Evolutionary conservation across 495 filamentous ascomycete genomes (phyloP), one percentile per base, ranked within the genome.

Genomic region (Penicillium ucsense): DNA sequence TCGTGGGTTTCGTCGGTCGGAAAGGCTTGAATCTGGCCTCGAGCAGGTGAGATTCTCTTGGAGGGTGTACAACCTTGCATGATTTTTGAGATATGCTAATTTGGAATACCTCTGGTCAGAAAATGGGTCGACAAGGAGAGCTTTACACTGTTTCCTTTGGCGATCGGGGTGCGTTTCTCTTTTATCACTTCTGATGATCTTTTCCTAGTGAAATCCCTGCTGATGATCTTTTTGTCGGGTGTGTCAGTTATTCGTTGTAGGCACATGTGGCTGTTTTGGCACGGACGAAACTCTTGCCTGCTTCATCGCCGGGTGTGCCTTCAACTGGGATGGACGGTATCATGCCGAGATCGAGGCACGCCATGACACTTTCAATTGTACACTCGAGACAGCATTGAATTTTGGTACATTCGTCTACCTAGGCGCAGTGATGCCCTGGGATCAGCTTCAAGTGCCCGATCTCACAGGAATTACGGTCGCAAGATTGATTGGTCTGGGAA

Each of bases 331-430:
- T 44, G 65, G 67, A 0, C 12, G 47, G 5, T 70, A 67, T 44
- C 59, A 65, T 28, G 43, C 51, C 3, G 67, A 70, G 41, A 50
- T 53, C 5, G 63, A 68, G 37, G 49, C 52, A 5, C 54, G 67
- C 37, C 67, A 67, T 47, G 67, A 70, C 43, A 65, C 67, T 0
- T 70, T 70, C 50, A 70, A 70, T 38, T 50, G 53, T 0, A 50
- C 64, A 0, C 54, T 70, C 10, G 67, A 68, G 35, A 58, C 54
- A 0, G 31, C 67, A 1, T 35, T 76, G 36, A 73, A 74, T 31
- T 63, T 66, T 31, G 66, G 47, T 1, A 60, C 57, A 5, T 77
- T 75, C 51, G 63, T 75, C 41, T 76, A 69, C 12, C 62, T 69
- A 6, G 74, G 68, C 0, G 61, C 60, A 5, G 60, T 61, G 32